phyloP scores from a whole-genome alignment of 2,329 filamentous ascomycete species.

The Penicillium sp. region DNA sequence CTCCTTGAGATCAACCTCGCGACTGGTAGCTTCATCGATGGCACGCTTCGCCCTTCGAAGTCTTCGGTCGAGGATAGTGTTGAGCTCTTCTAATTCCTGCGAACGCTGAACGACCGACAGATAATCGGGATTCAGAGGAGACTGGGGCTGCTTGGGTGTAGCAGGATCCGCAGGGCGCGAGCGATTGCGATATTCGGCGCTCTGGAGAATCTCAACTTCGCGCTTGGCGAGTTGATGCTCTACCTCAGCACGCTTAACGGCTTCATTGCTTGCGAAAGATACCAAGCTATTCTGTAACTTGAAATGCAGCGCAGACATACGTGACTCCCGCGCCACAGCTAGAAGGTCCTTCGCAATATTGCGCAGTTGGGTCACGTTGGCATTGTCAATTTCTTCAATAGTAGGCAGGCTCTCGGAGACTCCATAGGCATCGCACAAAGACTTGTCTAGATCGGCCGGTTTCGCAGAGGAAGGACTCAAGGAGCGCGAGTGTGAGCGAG shows the following conservation, averaged over 20 bases:
- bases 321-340: conserved; percentile 60
- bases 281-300: conserved; percentile 87
- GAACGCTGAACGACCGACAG: conserved; percentile 60
- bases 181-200: conserved; percentile 68
- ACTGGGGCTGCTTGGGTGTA: conserved; percentile 42
- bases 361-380: conserved; percentile 54
- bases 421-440: conserved; percentile 43
- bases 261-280: conserved; percentile 78
- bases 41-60: conserved; percentile 73
- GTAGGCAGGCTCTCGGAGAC: conserved; percentile 48
- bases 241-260: conserved; percentile 80
- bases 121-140: conserved; percentile 50
- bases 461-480: conserved; percentile 39
- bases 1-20: conserved; percentile 67
- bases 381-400: conserved; percentile 52
- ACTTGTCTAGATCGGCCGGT: conserved; percentile 50
- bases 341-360: conserved; percentile 56
- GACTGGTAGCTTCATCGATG: conserved; percentile 74
- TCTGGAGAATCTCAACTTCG: conserved; percentile 80
- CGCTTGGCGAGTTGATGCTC: conserved; percentile 89
- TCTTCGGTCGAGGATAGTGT: conserved; percentile 61
- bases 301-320: conserved; percentile 84
- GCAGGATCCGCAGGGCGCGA: conserved; percentile 51
- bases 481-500: conserved; percentile 39
- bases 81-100: conserved; percentile 66